phyloP scores from a whole-genome alignment of 176 grass and related monocot species.

The Rhynchospora breviuscula region DNA sequence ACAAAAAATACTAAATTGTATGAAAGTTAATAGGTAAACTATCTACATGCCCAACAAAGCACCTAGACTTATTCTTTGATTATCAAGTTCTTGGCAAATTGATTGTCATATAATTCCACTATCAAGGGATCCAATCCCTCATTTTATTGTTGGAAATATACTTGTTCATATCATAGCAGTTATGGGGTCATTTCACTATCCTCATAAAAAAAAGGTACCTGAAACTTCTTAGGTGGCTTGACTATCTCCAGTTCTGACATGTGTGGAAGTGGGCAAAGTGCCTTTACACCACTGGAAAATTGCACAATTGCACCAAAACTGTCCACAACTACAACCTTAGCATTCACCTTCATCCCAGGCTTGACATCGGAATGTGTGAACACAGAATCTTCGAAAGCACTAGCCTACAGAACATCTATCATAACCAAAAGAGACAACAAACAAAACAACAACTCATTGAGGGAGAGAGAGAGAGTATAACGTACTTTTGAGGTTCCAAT shows the following conservation, averaged over 20 bases:
- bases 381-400: constrained; percentile 94
- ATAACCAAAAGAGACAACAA: constrained; percentile 20
- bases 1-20: background rate
- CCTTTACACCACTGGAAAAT: constrained; percentile 92
- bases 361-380: constrained; percentile 99
- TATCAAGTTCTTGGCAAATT: background rate
- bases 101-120: background rate
- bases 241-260: constrained; percentile 92
- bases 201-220: constrained; percentile 35
- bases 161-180: background rate
- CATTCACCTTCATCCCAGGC: constrained; percentile 86
- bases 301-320: constrained; percentile 71
- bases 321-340: constrained; percentile 69
- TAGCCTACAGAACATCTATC: constrained; percentile 54
- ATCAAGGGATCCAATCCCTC: background rate
- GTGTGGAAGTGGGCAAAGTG: constrained; percentile 80
- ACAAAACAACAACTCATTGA: background rate
- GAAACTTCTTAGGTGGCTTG: constrained; percentile 96
- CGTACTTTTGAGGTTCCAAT: constrained; percentile 71
- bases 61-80: background rate
- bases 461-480: background rate
- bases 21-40: background rate
- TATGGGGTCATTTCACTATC: background rate
- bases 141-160: background rate
- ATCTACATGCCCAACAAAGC: background rate